Evolutionary conservation across 2,329 filamentous ascomycete species (phyloP), one percentile per base, ranked within the genome.

Genomic region (Camillea tinctor): DNA sequence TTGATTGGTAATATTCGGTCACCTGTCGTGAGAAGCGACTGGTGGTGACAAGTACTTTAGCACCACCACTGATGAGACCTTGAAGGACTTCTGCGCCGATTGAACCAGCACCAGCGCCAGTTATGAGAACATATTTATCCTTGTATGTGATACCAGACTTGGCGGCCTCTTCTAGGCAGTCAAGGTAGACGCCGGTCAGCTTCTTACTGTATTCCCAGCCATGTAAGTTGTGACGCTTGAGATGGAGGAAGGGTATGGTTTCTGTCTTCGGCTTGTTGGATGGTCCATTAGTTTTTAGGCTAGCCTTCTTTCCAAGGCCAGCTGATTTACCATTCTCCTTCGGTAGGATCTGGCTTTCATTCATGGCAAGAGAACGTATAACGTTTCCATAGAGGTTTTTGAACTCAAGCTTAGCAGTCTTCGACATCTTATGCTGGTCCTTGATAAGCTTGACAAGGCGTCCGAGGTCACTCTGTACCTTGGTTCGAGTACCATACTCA

Each of bases 201-300:
- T 96, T 97, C 85, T 98, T 99, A 87, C 92, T 98, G 82, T 98
- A 99, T 73, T 98, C 93, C 95, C 95, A 99, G 63, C 94, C 94
- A 72, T 97, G 90, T 63, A 93, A 87, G 57, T 91, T 88, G 79
- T 96, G 96, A 77, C 92, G 91, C 86, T 97, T 97, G 60, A 99
- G 82, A 75, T 99, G 95, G 56, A 99, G 80, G 87, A 99, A 99
- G 36, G 95, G 95, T 68, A 99, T 96, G 19, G 95, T 97, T 81
- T 98, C 94, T 59, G 96, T 88, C 82, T 97, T 97, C 76, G 93
- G 93, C 82, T 95, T 96, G 70, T 83, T 80, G 50, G 77, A 76
- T 56, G 83, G 79, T 61, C 81, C 84, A 67, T 82, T 84, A 56
- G 76, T 75, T 73, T 84, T 84, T 60, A 81, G 67, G 54, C 73